phyloP scores from a whole-genome alignment of 305 asterid genomes.

The Ilex paraguariensis region DNA sequence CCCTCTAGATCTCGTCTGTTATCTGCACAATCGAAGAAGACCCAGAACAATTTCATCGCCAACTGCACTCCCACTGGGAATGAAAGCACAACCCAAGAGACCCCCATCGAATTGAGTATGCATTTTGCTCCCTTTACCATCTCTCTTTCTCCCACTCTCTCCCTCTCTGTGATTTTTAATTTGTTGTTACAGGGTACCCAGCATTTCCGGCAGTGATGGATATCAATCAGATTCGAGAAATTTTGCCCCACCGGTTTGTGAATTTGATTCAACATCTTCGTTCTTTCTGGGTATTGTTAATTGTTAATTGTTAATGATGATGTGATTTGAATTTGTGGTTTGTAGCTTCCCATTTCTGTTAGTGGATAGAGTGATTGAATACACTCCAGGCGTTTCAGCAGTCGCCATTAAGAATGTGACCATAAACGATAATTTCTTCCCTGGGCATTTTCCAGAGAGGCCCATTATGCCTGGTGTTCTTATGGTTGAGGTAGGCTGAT shows the following conservation, averaged over 20 bases:
- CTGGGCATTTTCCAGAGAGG: slow-evolving; percentile 61
- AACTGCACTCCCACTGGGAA: slow-evolving; percentile 34
- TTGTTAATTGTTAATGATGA: background rate
- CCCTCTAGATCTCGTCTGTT: slow-evolving; percentile 34
- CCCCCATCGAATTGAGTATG: slow-evolving; percentile 78
- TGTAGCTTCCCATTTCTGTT: slow-evolving; percentile 83
- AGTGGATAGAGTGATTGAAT: slow-evolving; percentile 90
- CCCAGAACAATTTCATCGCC: slow-evolving; percentile 24
- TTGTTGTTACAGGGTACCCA: slow-evolving; percentile 44
- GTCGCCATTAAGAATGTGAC: slow-evolving; percentile 93
- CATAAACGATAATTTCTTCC: slow-evolving; percentile 84
- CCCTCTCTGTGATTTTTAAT: background rate
- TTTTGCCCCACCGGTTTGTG: slow-evolving; percentile 79
- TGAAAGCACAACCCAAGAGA: slow-evolving; percentile 28
- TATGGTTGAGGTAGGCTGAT: slow-evolving; percentile 73
- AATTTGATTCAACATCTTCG: background rate
- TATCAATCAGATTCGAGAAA: slow-evolving; percentile 78
- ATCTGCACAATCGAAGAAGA: slow-evolving; percentile 27
- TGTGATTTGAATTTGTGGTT: background rate
- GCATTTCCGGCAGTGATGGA: slow-evolving; percentile 86
- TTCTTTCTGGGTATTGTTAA: background rate
- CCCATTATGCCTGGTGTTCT: slow-evolving; percentile 93
- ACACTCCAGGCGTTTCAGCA: slow-evolving; percentile 79
- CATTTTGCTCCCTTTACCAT: background rate
- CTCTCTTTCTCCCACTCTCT: background rate